These are phyloP conservation scores for Cercospora sp. DNA, from an alignment of 2,329 filamentous ascomycete species.

Conservation along the genomic window DNA sequence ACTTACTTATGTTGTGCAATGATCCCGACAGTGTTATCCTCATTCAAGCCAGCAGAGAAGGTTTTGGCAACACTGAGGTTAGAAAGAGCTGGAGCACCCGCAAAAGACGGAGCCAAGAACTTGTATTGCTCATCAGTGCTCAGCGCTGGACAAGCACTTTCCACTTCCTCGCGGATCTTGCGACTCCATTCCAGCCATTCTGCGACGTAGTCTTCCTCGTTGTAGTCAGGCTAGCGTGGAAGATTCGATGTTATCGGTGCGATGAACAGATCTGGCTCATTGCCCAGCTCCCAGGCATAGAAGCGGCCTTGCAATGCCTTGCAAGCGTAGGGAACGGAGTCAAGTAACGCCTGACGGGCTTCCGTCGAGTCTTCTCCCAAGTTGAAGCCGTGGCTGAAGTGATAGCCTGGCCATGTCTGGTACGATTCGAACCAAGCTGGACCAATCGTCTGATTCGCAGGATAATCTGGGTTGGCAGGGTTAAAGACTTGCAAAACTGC, in stretches of 20 bases:
- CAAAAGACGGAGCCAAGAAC: conserved; percentile 61
- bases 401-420: conserved; percentile 55
- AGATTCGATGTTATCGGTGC: conserved; percentile 54
- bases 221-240: conserved; percentile 49
- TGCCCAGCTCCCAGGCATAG: conserved; percentile 63
- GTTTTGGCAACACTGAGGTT: conserved; percentile 52
- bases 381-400: conserved; percentile 65
- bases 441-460: conserved; percentile 60
- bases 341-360: conserved; percentile 54
- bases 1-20: conserved; percentile 62
- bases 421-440: conserved; percentile 65
- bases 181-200: conserved; percentile 60
- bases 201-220: conserved; percentile 55
- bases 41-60: conserved; percentile 55
- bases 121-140: conserved; percentile 44
- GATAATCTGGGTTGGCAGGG: conserved; percentile 56
- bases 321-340: conserved; percentile 59
- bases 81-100: conserved; percentile 47
- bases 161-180: conserved; percentile 50
- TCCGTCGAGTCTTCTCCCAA: conserved; percentile 53
- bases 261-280: conserved; percentile 62
- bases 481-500: conserved; percentile 57
- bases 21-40: conserved; percentile 52
- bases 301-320: conserved; percentile 56
- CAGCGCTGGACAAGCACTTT: conserved; percentile 54